Evolutionary conservation across 805 yeast genomes (phyloP).

Genomic region (Starmerella riodocensis): DNA sequence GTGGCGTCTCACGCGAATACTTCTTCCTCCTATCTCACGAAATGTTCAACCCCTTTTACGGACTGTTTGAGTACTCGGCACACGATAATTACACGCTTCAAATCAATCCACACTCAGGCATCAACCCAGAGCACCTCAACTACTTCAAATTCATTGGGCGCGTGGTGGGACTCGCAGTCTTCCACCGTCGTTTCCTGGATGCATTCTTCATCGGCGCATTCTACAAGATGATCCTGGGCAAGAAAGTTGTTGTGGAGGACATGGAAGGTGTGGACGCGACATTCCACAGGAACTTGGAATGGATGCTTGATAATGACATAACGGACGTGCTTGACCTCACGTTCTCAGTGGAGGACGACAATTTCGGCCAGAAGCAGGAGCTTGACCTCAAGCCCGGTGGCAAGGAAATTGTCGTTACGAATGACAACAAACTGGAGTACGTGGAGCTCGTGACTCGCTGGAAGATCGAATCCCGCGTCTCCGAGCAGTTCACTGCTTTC

Average conservation of each 20-base stretch:
- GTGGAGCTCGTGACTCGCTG: conserved; percentile 91
- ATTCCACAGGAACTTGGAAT: conserved; percentile 81
- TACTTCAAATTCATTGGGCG: conserved; percentile 97
- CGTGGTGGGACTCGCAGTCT: conserved; percentile 94
- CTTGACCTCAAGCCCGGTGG: conserved; percentile 88
- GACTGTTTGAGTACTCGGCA: conserved; percentile 93
- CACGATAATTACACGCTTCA: conserved; percentile 96
- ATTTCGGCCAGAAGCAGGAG: conserved; percentile 83
- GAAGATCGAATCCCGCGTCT: conserved; percentile 86
- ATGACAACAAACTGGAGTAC: conserved; percentile 78
- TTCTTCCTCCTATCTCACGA: conserved; percentile 94
- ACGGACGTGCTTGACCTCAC: conserved; percentile 77
- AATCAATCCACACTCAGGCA: conserved; percentile 92
- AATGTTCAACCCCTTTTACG: conserved; percentile 96
- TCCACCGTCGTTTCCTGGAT: conserved; percentile 94
- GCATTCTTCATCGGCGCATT: conserved; percentile 97
- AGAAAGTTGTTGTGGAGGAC: conserved; percentile 88
- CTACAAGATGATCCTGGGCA: conserved; percentile 92
- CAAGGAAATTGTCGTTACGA: conserved; percentile 75
- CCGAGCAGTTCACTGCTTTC: conserved; percentile 91
- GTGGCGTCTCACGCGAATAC: conserved; percentile 97
- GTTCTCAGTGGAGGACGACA: conserved; percentile 74
- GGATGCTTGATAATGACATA: conserved; percentile 93
- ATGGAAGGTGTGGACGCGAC: conserved; percentile 99
- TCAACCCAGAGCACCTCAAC: conserved; percentile 94